Evolutionary conservation across 768 basidiomycete species (phyloP), one percentile per base, ranked within the genome.

Genomic region (Roridomyces roridus): DNA sequence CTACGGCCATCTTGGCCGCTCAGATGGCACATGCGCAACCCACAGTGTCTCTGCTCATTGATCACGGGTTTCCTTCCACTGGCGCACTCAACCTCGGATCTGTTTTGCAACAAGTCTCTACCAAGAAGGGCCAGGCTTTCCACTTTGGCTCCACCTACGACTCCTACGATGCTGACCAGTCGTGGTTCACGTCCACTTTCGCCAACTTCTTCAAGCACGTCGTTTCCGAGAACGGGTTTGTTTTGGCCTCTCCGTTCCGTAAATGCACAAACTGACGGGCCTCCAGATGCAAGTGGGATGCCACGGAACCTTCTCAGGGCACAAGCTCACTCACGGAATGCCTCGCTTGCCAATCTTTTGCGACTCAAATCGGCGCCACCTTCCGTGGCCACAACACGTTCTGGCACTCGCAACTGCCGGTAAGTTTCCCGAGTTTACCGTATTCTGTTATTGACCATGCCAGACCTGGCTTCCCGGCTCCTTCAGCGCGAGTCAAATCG

Each of bases 361-460:
- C 57, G 0, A 59, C 51, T 8, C 9, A 24, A 10, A 34, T 43
- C 34, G 41, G 51, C 28, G 43, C 40, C 34, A 59, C 51, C 1
- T 59, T 59, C 57, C 57, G 57, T 20, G 57, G 57, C 4, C 57
- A 59, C 47, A 59, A 59, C 37, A 59, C 57, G 10, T 59, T 59
- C 46, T 59, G 57, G 57, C 57, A 59, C 28, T 48, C 46, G 11
- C 57, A 59, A 34, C 49, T 51, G n/a, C 57, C 57, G 41, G 57
- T 59, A 12, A 36, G 57, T 23, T 1, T 55, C 40, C 28, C 11
- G 25, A 21, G 5, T 8, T 44, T 2, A 9, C 20, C 11, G 9
- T 15, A 2, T 18, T 46, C 42, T 25, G 17, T 46, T 20, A 3
- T 28, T 42, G 41, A n/a, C n/a, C n/a, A n/a, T n/a, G n/a, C n/a